Evolutionary conservation across 331 rosid genomes (phyloP).

Genomic region (Malus hybrid): DNA sequence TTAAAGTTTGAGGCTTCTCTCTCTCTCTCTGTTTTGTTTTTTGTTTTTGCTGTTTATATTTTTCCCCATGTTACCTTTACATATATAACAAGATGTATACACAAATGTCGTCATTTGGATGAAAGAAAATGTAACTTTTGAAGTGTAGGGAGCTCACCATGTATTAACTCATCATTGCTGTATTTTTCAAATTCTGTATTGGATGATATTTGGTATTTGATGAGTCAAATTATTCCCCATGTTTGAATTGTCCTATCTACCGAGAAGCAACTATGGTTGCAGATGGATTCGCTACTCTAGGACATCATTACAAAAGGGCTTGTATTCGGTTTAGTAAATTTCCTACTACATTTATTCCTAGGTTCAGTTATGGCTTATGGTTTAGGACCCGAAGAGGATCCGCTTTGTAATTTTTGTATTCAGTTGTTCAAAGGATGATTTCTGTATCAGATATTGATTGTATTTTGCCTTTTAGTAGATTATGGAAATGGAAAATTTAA

Average conservation of each 20-base stretch:
- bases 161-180: not conserved
- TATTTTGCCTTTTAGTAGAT: slow-evolving; percentile 22
- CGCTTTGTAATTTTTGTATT: no score
- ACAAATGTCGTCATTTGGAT: not conserved
- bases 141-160: not conserved
- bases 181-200: not conserved
- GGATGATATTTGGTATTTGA: not conserved
- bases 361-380: not conserved
- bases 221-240: not conserved
- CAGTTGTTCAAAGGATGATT: not conserved
- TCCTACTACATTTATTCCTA: not conserved
- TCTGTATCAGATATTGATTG: not conserved
- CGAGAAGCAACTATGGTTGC: not conserved
- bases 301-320: not conserved
- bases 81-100: not conserved
- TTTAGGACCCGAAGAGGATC: not conserved
- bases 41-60: no score
- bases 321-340: not conserved
- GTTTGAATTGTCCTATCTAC: not conserved
- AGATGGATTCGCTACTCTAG: not conserved
- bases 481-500: slow-evolving; percentile 47
- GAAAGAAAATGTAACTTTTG: not conserved
- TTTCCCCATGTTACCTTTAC: not conserved
- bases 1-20: not conserved
- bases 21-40: not conserved